Evolutionary conservation across 345 rosid species (phyloP).

Genomic region (Lepidium africanum): DNA sequence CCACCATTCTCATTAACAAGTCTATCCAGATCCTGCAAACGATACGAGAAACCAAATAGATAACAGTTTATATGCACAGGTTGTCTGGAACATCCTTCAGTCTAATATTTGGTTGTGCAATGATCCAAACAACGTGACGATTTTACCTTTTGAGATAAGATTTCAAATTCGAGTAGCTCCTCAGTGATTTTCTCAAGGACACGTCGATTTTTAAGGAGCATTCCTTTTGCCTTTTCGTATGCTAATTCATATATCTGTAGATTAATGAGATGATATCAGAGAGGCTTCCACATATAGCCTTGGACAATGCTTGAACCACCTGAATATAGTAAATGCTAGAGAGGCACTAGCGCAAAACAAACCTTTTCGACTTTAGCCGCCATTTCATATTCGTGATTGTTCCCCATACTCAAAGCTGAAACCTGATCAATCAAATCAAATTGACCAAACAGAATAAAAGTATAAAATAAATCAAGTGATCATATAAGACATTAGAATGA

Average conservation of each 20-base stretch:
- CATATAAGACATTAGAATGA: slow-evolving; percentile 7
- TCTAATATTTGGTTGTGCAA: neutral
- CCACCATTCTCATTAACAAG: slow-evolving; percentile 55
- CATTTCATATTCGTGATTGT: slow-evolving; percentile 71
- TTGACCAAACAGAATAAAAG: slow-evolving; percentile 5
- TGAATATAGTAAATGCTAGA: neutral
- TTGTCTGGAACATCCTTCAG: neutral
- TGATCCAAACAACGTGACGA: slow-evolving; percentile 2
- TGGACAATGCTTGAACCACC: slow-evolving; percentile 10
- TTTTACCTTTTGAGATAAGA: slow-evolving; percentile 77
- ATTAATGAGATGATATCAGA: slow-evolving; percentile 1
- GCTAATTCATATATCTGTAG: slow-evolving; percentile 77
- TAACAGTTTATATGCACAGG: neutral
- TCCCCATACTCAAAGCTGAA: slow-evolving; percentile 82
- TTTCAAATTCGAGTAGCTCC: slow-evolving; percentile 80
- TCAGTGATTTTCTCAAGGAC: slow-evolving; percentile 86
- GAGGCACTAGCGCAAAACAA: slow-evolving; percentile 6
- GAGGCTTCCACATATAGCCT: slow-evolving; percentile 3
- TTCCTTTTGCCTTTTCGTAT: slow-evolving; percentile 62
- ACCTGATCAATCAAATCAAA: slow-evolving; percentile 33
- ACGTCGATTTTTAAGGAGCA: slow-evolving; percentile 61
- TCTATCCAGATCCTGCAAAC: slow-evolving; percentile 69
- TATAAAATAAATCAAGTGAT: neutral
- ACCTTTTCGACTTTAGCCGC: slow-evolving; percentile 91
- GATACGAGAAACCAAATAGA: neutral